Conservation (phyloP, 2,329 filamentous ascomycete genomes). For the Fusarium sp. region DNA sequence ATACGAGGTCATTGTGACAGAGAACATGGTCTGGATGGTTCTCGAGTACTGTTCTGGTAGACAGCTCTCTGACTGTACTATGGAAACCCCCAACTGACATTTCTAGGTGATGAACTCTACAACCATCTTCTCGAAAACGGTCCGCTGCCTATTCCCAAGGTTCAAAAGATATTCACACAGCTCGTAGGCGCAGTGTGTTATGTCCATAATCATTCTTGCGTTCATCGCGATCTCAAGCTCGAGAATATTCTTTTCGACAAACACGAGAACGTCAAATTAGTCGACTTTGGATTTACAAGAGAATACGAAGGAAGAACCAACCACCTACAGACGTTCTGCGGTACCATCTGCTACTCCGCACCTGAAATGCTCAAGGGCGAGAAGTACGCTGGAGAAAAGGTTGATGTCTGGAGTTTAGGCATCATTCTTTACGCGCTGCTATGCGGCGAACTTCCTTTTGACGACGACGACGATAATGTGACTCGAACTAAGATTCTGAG, state of each 20-base stretch:
- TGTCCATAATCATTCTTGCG: constrained; percentile 93
- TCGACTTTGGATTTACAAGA: constrained; percentile 97
- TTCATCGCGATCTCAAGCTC: constrained; percentile 95
- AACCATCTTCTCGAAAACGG: constrained; percentile 93
- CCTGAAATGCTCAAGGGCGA: constrained; percentile 99
- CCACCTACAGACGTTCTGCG: constrained; percentile 96
- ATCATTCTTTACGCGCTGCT: constrained; percentile 86
- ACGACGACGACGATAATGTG: constrained; percentile 91
- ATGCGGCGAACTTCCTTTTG: constrained; percentile 89
- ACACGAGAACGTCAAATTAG: constrained; percentile 95
- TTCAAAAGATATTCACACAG: constrained; percentile 95
- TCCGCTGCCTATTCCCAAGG: constrained; percentile 83
- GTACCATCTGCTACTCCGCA: constrained; percentile 96
- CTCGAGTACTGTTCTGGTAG: constrained; percentile 94
- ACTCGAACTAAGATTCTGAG: constrained; percentile 88
- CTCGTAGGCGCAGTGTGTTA: constrained; percentile 94
- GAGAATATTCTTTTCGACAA: constrained; percentile 93
- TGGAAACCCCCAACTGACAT: constrained; percentile 40
- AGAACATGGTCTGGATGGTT: constrained; percentile 93
- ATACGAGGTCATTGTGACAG: constrained; percentile 98
- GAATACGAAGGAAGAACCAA: constrained; percentile 97
- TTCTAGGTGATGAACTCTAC: constrained; percentile 90
- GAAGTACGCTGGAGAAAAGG: constrained; percentile 97
- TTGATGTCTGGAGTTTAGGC: constrained; percentile 93
- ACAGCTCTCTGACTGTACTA: neutral